A percentile compares a stretch with the other conserved stretches of the same genome.
Evolutionary conservation across 2,329 filamentous ascomycete genomes (phyloP).

Genomic region (Aspergillus udagawae): DNA sequence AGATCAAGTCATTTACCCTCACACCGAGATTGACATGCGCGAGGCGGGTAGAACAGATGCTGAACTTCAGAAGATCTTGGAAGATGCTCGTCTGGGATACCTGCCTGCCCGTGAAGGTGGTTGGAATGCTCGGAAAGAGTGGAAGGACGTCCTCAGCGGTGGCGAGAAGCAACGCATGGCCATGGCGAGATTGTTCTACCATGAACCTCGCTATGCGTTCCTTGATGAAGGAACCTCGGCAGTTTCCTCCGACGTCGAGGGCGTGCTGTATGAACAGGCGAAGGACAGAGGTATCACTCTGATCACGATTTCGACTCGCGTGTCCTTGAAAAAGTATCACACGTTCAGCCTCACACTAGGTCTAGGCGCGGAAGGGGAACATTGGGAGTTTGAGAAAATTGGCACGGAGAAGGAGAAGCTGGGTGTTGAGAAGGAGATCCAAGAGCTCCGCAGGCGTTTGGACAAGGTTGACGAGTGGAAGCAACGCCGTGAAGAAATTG

Average conservation of each 20-base stretch:
- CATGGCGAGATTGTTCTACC: conserved; percentile 85
- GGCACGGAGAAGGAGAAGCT: conserved; percentile 91
- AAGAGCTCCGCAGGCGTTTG: conserved; percentile 75
- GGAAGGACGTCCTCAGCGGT: conserved; percentile 96
- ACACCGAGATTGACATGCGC: conserved; percentile 91
- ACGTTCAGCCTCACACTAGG: conserved; percentile 85
- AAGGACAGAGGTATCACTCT: conserved; percentile 93
- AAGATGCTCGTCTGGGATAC: conserved; percentile 82
- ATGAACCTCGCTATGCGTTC: conserved; percentile 90
- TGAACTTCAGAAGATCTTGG: conserved; percentile 72
- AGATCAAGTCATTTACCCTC: conserved; percentile 96
- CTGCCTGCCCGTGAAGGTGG: conserved; percentile 88
- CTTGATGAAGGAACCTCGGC: conserved; percentile 95
- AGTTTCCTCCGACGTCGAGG: conserved; percentile 86
- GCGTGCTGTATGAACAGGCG: conserved; percentile 83
- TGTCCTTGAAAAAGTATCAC: conserved; percentile 93
- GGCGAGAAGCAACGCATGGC: conserved; percentile 96
- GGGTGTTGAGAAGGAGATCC: conserved; percentile 84
- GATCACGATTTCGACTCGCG: conserved; percentile 92
- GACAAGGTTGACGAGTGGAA: conserved; percentile 83
- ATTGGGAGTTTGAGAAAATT: conserved; percentile 91
- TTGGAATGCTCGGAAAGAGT: conserved; percentile 95
- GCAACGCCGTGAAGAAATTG: conserved; percentile 71
- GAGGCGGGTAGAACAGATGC: conserved; percentile 72
- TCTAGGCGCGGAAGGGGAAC: conserved; percentile 72